These are phyloP conservation scores for Ogataea hybrid DNA, from an alignment of 1,139 yeast species.

Conservation along the genomic window DNA sequence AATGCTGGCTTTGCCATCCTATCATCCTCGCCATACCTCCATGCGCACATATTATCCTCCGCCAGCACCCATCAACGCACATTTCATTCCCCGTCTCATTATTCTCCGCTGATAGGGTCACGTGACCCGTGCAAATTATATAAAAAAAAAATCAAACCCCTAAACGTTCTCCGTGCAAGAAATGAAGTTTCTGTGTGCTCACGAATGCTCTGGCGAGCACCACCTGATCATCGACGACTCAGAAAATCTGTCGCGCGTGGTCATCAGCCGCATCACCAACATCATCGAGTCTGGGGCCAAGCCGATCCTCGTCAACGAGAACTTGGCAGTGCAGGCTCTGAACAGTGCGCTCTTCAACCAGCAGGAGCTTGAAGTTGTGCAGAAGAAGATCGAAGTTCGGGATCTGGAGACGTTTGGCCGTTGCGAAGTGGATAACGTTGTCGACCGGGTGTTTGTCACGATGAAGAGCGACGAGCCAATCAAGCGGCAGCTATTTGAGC, in stretches of 20 bases:
- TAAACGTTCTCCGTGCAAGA: background rate
- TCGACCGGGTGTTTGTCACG: conserved; percentile 74
- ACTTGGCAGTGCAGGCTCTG: conserved; percentile 17
- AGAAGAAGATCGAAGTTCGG: conserved; percentile 37
- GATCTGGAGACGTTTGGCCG: conserved; percentile 63
- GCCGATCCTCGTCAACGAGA: conserved; percentile 44
- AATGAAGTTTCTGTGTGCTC: conserved; percentile 44
- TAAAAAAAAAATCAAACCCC: conserved; percentile 3
- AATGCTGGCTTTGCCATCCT: too few relatives aligned
- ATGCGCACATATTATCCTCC: background rate
- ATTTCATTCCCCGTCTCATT: conserved; percentile 1
- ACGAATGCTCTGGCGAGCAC: conserved; percentile 49
- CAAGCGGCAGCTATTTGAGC: conserved; percentile 42
- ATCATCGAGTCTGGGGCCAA: conserved; percentile 56
- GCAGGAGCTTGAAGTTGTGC: conserved; percentile 34
- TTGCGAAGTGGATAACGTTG: conserved; percentile 54
- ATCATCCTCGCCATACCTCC: too few relatives aligned
- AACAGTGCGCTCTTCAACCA: conserved; percentile 30
- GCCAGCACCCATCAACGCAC: background rate
- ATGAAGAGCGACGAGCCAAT: conserved; percentile 32
- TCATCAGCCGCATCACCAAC: conserved; percentile 48
- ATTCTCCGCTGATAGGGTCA: conserved; percentile 8
- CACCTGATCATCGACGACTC: conserved; percentile 63
- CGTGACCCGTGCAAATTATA: conserved; percentile 9
- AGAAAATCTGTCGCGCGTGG: conserved; percentile 38